Base-by-base conservation (phyloP, 2,329 filamentous ascomycete genomes). In the Xylariaceae sp. region DNA sequence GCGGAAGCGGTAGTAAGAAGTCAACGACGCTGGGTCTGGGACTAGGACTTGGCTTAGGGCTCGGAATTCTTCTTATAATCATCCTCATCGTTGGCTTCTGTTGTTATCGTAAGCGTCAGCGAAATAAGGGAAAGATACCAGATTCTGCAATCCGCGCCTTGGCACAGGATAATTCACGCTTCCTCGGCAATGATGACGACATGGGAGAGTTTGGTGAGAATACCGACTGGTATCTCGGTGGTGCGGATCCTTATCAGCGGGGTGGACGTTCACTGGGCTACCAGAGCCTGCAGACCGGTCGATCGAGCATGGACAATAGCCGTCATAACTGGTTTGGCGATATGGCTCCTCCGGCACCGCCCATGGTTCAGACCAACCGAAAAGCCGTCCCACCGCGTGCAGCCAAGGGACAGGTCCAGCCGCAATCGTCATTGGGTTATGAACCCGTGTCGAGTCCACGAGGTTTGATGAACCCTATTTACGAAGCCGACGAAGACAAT, bases 31-130 rank as follows among this genome's bases (percentile, higher is more conserved):
- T 84, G 4, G 82, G 82, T 1, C 65, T 84, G 3, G 82, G 82
- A 1, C 67, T 84, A 2, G 85, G 84, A 0, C 66, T 84, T 2
- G 85, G 84, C 0, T 60, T 88, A 1, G 83, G 85, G 2, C 64
- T 89, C 1, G 85, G 83, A 2, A 59, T 85, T 2, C 67, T 76
- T 0, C 67, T 77, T 1, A 57, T 80, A 2, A 49, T 80, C 7
- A 63, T 70, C 1, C 65, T 74, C 1, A 52, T 75, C 2, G 20
- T 79, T 8, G 43, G 76, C 17, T 73, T 66, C 44, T 68, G 77
- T 43, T 73, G 74, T 47, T 79, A 75, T 45, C 70, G 67, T 23
- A 69, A 70, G n/a, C 73, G 73, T 50, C 71, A 72, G 12, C 60
- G 53, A 8, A 44, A 54, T 14, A 66, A 60, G 23, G 67, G 64